Conservation (phyloP, 2,329 filamentous ascomycete species). For the Helminthosporium solani region DNA sequence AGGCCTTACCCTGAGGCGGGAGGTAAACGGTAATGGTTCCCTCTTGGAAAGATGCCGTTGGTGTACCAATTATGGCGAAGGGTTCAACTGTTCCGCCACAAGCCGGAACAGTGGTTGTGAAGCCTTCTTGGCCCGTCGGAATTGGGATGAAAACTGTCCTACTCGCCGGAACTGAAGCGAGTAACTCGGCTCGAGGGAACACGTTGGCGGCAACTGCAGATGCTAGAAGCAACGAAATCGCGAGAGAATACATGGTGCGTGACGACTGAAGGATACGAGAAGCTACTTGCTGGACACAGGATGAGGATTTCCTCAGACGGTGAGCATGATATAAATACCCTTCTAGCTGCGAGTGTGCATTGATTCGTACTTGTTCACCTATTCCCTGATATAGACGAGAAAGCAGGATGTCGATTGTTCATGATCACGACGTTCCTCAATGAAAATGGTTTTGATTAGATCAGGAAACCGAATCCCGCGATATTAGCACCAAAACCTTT, state of each 20-base stretch:
- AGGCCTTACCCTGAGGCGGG: conserved; percentile 3
- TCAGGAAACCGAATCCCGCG: not conserved
- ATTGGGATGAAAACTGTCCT: conserved; percentile 5
- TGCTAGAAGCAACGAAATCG: not conserved
- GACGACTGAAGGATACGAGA: not conserved
- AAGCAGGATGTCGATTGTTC: too few species aligned
- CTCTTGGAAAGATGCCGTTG: conserved; percentile 5
- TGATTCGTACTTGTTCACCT: too few species aligned
- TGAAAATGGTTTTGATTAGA: not conserved
- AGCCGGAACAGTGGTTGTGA: conserved; percentile 7
- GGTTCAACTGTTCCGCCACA: conserved; percentile 4
- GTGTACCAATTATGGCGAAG: conserved; percentile 7
- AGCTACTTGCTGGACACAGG: not conserved
- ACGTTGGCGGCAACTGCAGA: conserved; percentile 4
- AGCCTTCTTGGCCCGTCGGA: conserved; percentile 1
- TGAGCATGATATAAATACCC: not conserved
- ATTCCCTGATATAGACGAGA: too few species aligned
- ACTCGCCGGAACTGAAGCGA: not conserved
- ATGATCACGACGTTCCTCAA: too few species aligned
- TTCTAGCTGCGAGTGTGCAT: not conserved
- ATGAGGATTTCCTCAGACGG: not conserved
- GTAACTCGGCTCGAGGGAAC: not conserved
- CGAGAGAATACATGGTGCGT: conserved; percentile 1
- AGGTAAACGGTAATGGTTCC: conserved; percentile 10
- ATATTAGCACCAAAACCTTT: not conserved